A percentile compares a stretch with the other conserved stretches of the same genome.
Evolutionary conservation across 768 basidiomycete species (phyloP).

Genomic region (Collybia mongolica): DNA sequence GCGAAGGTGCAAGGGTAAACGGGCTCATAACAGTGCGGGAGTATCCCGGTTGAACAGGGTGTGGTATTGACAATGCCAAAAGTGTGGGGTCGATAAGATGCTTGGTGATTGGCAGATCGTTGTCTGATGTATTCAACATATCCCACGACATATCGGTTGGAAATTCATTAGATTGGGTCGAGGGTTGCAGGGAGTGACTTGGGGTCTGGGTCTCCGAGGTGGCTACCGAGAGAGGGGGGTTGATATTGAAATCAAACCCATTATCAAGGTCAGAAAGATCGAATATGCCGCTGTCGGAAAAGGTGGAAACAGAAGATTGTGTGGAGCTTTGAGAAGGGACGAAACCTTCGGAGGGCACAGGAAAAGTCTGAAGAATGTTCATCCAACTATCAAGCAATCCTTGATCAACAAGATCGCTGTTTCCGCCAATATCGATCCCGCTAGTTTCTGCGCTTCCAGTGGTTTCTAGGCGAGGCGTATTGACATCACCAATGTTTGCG

Average conservation of each 20-base stretch:
- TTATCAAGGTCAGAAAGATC: conserved; percentile 4
- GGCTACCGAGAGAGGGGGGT: neutral
- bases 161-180: neutral
- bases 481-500: conserved; percentile 2
- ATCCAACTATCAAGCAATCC: conserved; percentile 49
- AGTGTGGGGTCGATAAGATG: conserved; percentile 31
- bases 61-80: conserved; percentile 23
- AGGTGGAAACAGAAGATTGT: neutral
- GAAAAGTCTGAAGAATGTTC: conserved; percentile 45
- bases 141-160: neutral
- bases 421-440: neutral
- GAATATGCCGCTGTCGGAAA: neutral
- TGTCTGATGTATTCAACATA: neutral
- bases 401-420: conserved; percentile 28
- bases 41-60: neutral
- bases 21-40: conserved; percentile 1
- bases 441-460: conserved; percentile 4
- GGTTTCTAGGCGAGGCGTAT: neutral
- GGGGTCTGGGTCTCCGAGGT: conserved; percentile 9
- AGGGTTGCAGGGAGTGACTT: neutral
- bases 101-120: conserved; percentile 1
- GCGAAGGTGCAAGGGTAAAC: conserved; percentile 17
- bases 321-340: conserved; percentile 9
- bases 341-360: conserved; percentile 30
- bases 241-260: conserved; percentile 11